Evolutionary conservation across 257 asterid genomes (phyloP).

Genomic region (Echium plantagineum): DNA sequence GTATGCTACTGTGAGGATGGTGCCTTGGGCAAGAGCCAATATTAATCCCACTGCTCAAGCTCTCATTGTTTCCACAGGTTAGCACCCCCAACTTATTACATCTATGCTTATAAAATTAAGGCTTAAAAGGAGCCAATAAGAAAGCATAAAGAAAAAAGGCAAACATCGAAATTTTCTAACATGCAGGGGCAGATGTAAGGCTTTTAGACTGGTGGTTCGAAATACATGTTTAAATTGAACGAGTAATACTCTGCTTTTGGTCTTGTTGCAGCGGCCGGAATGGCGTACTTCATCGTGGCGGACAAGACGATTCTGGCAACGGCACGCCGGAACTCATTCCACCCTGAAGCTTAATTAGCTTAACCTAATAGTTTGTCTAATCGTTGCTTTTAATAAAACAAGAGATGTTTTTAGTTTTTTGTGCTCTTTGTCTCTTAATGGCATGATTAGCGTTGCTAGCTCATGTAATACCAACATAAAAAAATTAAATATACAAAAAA

Average conservation of each 20-base stretch:
- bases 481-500: too few species aligned
- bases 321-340: constrained; percentile 63
- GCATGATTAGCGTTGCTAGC: too few species aligned
- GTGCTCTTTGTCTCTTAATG: neutral
- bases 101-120: too few species aligned
- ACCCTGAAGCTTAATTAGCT: neutral
- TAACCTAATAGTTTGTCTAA: neutral
- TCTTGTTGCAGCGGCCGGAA: constrained; percentile 47
- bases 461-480: neutral
- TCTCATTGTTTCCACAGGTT: constrained; percentile 69
- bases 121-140: too few species aligned
- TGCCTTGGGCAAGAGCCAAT: constrained; percentile 80
- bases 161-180: too few species aligned
- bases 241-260: neutral
- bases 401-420: neutral
- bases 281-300: constrained; percentile 84
- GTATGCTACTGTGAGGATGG: constrained; percentile 64
- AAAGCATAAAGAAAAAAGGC: too few species aligned
- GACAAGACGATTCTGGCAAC: constrained; percentile 77
- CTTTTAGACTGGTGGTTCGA: too few species aligned
- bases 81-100: constrained; percentile 1
- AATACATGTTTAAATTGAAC: too few species aligned
- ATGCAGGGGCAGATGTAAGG: too few species aligned
- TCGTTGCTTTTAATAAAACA: too few species aligned
- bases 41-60: constrained; percentile 91